These are phyloP conservation scores for Tolypocladium capitatum DNA, from an alignment of 2,329 filamentous ascomycete genomes.

Conservation along the genomic window DNA sequence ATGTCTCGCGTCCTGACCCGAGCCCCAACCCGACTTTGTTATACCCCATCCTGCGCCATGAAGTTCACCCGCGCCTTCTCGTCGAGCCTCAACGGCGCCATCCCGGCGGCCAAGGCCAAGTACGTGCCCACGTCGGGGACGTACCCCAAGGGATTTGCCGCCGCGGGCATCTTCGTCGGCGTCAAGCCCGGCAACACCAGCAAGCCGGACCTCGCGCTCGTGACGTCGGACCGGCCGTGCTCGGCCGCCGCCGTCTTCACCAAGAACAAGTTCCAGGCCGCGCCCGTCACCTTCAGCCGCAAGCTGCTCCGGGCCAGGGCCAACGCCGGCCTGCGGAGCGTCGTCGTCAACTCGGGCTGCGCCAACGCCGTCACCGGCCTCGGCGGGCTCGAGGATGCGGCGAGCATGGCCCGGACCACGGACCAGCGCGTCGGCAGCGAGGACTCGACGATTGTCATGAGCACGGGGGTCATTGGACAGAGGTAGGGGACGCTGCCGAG, in stretches of 20 bases:
- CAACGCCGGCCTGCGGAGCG: conserved; percentile 60
- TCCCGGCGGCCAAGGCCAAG: conserved; percentile 75
- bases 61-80: conserved; percentile 22
- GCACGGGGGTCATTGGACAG: conserved; percentile 94
- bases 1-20: background rate
- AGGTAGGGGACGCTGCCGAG: conserved; percentile 34
- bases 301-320: conserved; percentile 53
- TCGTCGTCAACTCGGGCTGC: conserved; percentile 90
- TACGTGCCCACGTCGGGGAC: conserved; percentile 76
- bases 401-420: conserved; percentile 66
- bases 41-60: conserved; percentile 9
- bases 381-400: conserved; percentile 78
- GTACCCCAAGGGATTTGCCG: conserved; percentile 82
- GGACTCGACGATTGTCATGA: conserved; percentile 80
- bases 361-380: conserved; percentile 94
- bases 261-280: conserved; percentile 95
- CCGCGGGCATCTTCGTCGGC: conserved; percentile 77
- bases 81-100: conserved; percentile 17
- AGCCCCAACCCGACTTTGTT: background rate
- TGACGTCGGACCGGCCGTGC: conserved; percentile 77
- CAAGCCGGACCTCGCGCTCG: conserved; percentile 79
- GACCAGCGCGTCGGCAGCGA: conserved; percentile 45
- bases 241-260: conserved; percentile 88
- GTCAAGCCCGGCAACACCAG: conserved; percentile 88
- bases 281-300: conserved; percentile 77